Base-by-base conservation (phyloP, 257 asterid genomes). In the Solanum pennellii region DNA sequence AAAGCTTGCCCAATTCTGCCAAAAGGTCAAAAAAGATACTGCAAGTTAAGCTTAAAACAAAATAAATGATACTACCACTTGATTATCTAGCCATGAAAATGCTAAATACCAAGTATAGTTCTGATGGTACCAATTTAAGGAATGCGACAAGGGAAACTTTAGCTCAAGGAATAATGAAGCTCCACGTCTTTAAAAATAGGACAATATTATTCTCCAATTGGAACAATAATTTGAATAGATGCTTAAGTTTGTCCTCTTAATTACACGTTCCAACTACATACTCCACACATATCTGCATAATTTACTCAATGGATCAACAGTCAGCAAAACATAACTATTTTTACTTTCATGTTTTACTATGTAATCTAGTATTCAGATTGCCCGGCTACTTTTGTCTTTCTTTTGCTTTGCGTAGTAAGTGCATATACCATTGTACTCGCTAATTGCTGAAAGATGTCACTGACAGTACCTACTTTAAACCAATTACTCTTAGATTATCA, bases 1-100 rank as follows among this genome's bases (percentile, higher is more conserved):
- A 85, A 92, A 89, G 86, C 91, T 88, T 86, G 93, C 93, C 98
- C 95, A 94, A 90, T 91, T 89, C 99, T 97, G 99, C 94, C 85
- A 59, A 80, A 80, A 80, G 44, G 85, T 80, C 44, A 29, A 49
- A 47, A 45, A 80, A 15, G 85, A 80, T 80, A 1, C 68, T 10
- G 39, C 65, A 79, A 44, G 84, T 79, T 45, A 9, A 79, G 91
- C 83, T 88, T 39, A 65, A 8, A 37, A 47, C 33, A 86, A 76
- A 52, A 23, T 59, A 29, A 41, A 76, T 85, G 87, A 68, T 9
- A 35, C 56, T 7, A 68, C 39, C 62, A 59, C 42, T 80, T 29
- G 69, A 80, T 80, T 80, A 47, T 18, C 27, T 80, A 80, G 85
- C 18, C 42, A 27, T 27, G 62, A 80, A 47, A 49, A 82, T 49